Base-by-base conservation (phyloP, 1,284 basidiomycete genomes). In the Ustilago hordei region DNA sequence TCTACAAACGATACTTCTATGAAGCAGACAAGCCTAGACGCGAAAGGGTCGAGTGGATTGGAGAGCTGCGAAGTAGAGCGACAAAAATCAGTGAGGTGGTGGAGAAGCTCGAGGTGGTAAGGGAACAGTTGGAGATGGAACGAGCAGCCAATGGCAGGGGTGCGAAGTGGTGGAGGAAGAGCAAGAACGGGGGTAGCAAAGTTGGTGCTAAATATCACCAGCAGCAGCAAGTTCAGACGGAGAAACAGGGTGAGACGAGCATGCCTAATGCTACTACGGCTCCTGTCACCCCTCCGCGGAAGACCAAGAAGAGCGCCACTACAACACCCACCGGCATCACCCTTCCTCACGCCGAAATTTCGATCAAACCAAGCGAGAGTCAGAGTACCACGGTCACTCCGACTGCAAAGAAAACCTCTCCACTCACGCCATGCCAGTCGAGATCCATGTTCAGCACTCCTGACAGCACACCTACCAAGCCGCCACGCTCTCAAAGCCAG, bases 1-100 rank as follows among this genome's bases (percentile, higher is more conserved):
- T 72, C 13, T 72, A 66, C 45, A 4, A 53, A 11, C 23, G 52
- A 8, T 72, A 72, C 63, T 64, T 72, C 23, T 7, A 13, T 35
- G 52, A 67, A 28, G 69, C 53, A 19, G 64, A 66, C 36, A 35
- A 60, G 31, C 58, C 62, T 5, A 48, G 69, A 28, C 32, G 64
- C 19, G 69, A 57, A 56, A n/a, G 31, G 3, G 9, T n/a, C 1
- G 60, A 63, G 17, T 50, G 47, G 43, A 6, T 52, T 15, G 38
- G 17, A 4, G 34, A 50, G 43, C n/a, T 67, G 11, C 23, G 54
- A 15, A 17, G 12, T 3, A 48, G 55, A 19, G 39, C 54, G 6
- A 53, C 56, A n/a, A 23, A 9, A 15, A 11, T 56, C 15, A 3
- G 38, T 8, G 53, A 15, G 7, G 55, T 58, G 13, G 8, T 62